phyloP scores from a whole-genome alignment of 1,284 basidiomycete genomes.

The Puccinia sorghi region DNA sequence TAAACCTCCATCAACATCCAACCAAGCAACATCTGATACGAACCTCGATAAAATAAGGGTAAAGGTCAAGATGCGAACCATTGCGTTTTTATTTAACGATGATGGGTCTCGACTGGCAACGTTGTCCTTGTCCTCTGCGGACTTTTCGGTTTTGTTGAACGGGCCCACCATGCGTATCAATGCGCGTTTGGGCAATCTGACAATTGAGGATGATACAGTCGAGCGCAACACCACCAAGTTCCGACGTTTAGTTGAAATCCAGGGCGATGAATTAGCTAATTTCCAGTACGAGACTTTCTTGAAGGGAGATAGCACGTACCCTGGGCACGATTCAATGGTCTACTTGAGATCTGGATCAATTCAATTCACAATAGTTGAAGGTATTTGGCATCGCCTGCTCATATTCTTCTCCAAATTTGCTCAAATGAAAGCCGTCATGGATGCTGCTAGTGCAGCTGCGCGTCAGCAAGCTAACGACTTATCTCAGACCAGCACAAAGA shows the following conservation, averaged over 20 bases:
- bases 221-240: conserved; percentile 65
- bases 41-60: conserved; percentile 73
- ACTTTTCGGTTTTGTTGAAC: conserved; percentile 77
- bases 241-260: conserved; percentile 87
- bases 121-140: conserved; percentile 84
- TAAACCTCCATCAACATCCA: neutral
- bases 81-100: conserved; percentile 83
- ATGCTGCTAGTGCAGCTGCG: conserved; percentile 89
- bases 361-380: conserved; percentile 83
- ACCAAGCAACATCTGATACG: conserved; percentile 1
- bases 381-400: conserved; percentile 81
- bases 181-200: conserved; percentile 81
- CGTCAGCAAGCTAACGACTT: conserved; percentile 80
- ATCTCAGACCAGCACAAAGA: conserved; percentile 65
- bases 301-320: conserved; percentile 66
- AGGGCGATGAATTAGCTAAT: conserved; percentile 92
- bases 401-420: conserved; percentile 84
- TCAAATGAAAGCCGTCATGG: conserved; percentile 75
- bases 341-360: conserved; percentile 86
- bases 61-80: conserved; percentile 79
- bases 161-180: conserved; percentile 76
- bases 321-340: conserved; percentile 83
- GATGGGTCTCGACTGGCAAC: conserved; percentile 75
- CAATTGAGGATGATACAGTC: conserved; percentile 75
- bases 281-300: conserved; percentile 94